Base-by-base conservation (phyloP, 2,329 filamentous ascomycete species). In the Colletotrichum sp. region DNA sequence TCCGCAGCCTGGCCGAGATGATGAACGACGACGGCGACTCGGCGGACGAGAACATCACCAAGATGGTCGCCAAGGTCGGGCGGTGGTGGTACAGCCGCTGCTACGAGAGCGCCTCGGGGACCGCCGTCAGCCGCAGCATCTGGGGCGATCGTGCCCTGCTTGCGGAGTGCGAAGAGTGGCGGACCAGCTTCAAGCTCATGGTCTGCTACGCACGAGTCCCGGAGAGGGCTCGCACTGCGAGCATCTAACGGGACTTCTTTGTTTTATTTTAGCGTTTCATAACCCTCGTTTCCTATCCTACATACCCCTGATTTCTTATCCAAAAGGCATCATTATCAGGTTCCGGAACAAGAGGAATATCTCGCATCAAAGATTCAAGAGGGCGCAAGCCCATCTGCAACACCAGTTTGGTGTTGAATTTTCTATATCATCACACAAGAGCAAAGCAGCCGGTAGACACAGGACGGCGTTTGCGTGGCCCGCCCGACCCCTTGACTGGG, bases 1-100 rank as follows among this genome's bases (percentile, higher is more conserved):
- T 90, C 69, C 86, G 89, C 24, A 91, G 88, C 77, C 86, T 96
- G 2, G 92, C 92, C 2, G 94, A 96, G 81, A 92, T 95, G 85
- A 93, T 95, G 84, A 92, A 90, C 34, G 93, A 95, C 78, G 89
- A 93, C 44, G 90, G 91, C n/a, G 89, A 92, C 1, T 88, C 90
- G 16, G 93, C 94, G 26, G 95, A 98, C 79, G 95, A 96, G 81
- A 93, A 92, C 79, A 98, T 99, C 81, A 95, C 95, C 16, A 96
- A 95, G 81, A 98, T 98, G 89, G 96, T 99, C 26, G 94, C 96
- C 18, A 94, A 93, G 77, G 96, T 99, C 13, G 96, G 96, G 3
- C 91, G 97, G 59, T 99, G 96, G 95, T 99, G 97, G 97, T 99
- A 98, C 85, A 95, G 92, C 12, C 92, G 94, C 68, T 98, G 96